Percentiles rank a stretch among this genome's conserved stretches.
phyloP scores from a whole-genome alignment of 805 yeast species.

The Starmerella ratchasimensis region DNA sequence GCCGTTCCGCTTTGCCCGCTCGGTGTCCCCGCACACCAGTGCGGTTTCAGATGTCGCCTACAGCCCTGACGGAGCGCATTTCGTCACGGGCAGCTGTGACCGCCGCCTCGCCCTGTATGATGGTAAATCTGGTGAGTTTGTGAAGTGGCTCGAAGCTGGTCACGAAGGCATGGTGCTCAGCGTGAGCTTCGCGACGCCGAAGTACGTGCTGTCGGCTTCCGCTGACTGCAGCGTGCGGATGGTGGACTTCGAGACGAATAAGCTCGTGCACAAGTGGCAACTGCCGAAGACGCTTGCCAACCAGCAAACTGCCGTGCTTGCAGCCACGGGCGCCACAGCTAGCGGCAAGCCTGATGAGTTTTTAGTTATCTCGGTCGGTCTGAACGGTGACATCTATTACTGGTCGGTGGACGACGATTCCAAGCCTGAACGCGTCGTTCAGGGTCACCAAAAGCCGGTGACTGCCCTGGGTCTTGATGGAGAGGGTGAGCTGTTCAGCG shows the following conservation, averaged over 20 bases:
- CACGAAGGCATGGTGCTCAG: slow-evolving; percentile 77
- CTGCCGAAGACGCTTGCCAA: slow-evolving; percentile 37
- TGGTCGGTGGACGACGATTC: slow-evolving; percentile 29
- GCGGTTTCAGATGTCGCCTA: slow-evolving; percentile 70
- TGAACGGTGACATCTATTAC: slow-evolving; percentile 57
- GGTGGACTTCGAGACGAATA: slow-evolving; percentile 41
- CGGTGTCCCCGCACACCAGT: slow-evolving; percentile 62
- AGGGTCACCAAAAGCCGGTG: slow-evolving; percentile 74
- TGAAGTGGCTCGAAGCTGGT: slow-evolving; percentile 34
- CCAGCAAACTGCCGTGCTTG: slow-evolving; percentile 72
- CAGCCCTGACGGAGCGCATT: slow-evolving; percentile 63
- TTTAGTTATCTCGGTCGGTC: slow-evolving; percentile 49
- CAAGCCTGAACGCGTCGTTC: slow-evolving; percentile 32
- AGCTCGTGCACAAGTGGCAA: slow-evolving; percentile 38
- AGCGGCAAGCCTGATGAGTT: neutral
- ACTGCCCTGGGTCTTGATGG: slow-evolving; percentile 37
- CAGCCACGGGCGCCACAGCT: slow-evolving; percentile 35
- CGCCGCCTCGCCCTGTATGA: slow-evolving; percentile 65
- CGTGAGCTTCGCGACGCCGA: slow-evolving; percentile 49
- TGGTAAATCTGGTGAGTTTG: slow-evolving; percentile 70
- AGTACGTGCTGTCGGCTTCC: slow-evolving; percentile 59
- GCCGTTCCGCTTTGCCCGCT: slow-evolving; percentile 72
- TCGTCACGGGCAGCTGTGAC: slow-evolving; percentile 78
- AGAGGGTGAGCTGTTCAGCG: slow-evolving; percentile 35
- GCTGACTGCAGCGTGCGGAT: slow-evolving; percentile 66